Conservation (phyloP, 2,329 filamentous ascomycete genomes). For the Aaosphaeria arxii region DNA sequence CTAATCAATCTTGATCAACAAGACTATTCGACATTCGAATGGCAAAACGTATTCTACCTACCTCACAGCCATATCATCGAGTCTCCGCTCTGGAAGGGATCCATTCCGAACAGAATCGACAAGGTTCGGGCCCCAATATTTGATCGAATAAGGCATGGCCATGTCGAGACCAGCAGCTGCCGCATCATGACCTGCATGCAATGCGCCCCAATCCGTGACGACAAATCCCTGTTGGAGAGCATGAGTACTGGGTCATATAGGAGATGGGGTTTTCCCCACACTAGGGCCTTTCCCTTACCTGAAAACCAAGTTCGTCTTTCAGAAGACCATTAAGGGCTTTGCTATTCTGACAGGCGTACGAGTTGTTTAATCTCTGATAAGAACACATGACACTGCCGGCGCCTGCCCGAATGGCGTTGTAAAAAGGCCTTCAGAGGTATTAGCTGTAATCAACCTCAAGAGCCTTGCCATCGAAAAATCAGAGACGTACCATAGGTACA, state of each 20-base stretch:
- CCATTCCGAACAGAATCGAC: slow-evolving; percentile 45
- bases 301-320: slow-evolving; percentile 53
- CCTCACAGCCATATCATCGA: slow-evolving; percentile 63
- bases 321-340: slow-evolving; percentile 49
- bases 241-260: too few species aligned
- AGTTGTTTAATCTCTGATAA: slow-evolving; percentile 35
- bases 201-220: slow-evolving; percentile 44
- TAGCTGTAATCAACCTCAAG: too few species aligned
- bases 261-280: too few species aligned
- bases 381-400: slow-evolving; percentile 61
- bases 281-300: too few species aligned
- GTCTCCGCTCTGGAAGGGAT: slow-evolving; percentile 52
- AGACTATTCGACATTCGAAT: slow-evolving; percentile 58
- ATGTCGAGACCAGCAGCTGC: slow-evolving; percentile 52
- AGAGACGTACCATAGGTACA: slow-evolving; percentile 66
- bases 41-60: slow-evolving; percentile 50
- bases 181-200: slow-evolving; percentile 42
- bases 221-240: too few species aligned
- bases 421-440: too few species aligned
- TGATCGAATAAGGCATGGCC: slow-evolving; percentile 32
- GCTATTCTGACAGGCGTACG: slow-evolving; percentile 31
- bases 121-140: slow-evolving; percentile 29
- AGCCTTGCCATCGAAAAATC: too few species aligned
- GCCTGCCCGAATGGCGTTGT: slow-evolving; percentile 58
- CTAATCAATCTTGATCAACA: slow-evolving; percentile 33